Evolutionary conservation across 2,329 filamentous ascomycete species (phyloP).

Genomic region (Trichophyton simii): DNA sequence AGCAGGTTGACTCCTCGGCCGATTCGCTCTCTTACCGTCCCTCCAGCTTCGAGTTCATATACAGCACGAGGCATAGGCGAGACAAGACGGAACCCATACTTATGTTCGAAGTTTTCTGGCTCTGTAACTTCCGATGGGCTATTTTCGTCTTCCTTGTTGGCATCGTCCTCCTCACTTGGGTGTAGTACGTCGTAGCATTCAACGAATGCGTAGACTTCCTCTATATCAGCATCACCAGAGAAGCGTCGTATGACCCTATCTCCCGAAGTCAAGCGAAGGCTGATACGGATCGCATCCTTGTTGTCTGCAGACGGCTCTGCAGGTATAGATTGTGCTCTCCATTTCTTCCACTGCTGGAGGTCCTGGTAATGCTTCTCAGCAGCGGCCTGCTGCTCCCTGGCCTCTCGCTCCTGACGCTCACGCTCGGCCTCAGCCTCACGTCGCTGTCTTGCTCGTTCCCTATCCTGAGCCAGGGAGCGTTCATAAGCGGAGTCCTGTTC

Average conservation of each 20-base stretch:
- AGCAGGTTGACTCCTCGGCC: constrained; percentile 78
- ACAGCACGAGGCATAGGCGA: constrained; percentile 74
- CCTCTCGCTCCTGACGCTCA: constrained; percentile 52
- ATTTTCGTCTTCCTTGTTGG: constrained; percentile 5
- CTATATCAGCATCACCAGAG: constrained; percentile 53
- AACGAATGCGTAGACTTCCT: constrained; percentile 91
- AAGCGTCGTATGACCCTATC: constrained; percentile 71
- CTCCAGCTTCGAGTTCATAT: constrained; percentile 55
- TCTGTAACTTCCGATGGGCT: constrained; percentile 15
- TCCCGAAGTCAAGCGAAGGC: constrained; percentile 49
- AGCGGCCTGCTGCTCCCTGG: constrained; percentile 50
- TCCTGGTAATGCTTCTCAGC: constrained; percentile 46
- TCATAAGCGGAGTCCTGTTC: constrained; percentile 93
- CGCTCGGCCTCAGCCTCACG: constrained; percentile 59
- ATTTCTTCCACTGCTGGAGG: constrained; percentile 60
- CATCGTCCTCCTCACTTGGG: constrained; percentile 17
- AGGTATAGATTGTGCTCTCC: constrained; percentile 57
- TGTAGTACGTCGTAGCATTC: constrained; percentile 67
- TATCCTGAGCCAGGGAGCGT: constrained; percentile 72
- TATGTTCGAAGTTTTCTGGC: constrained; percentile 61
- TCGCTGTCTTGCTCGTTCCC: constrained; percentile 65
- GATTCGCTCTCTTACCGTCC: constrained; percentile 58
- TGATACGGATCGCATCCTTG: constrained; percentile 61
- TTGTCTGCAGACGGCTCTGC: constrained; percentile 53
- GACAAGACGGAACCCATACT: constrained; percentile 75